phyloP scores from a whole-genome alignment of 768 basidiomycete species.

The Tulasnella sp. region DNA sequence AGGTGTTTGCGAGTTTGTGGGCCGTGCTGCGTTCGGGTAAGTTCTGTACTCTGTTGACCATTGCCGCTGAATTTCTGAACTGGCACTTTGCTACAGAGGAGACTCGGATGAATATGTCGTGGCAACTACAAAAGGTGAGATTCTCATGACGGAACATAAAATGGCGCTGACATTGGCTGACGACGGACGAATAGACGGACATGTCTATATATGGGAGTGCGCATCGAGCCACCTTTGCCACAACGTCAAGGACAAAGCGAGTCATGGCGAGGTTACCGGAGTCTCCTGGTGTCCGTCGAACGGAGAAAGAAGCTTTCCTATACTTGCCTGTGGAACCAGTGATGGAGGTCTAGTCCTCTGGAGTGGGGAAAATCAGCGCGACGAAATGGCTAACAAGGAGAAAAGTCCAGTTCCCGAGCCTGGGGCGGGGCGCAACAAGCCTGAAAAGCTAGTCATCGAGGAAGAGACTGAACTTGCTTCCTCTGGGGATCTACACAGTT shows the following conservation, averaged over 20 bases:
- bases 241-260: constrained; percentile 48
- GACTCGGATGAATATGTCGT: constrained; percentile 76
- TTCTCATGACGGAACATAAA: not conserved
- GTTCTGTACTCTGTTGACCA: not conserved
- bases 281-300: constrained; percentile 1
- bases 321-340: not conserved
- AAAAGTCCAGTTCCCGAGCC: not conserved
- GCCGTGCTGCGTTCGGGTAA: constrained; percentile 74
- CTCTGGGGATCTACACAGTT: too few species aligned
- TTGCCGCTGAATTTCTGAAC: not conserved
- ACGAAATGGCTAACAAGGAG: not conserved
- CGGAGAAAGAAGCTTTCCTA: not conserved
- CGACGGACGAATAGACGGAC: constrained; percentile 53
- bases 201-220: constrained; percentile 85
- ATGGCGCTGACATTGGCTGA: not conserved
- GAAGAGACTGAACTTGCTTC: too few species aligned
- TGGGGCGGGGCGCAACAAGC: too few species aligned
- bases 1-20: constrained; percentile 69
- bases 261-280: constrained; percentile 36
- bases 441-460: too few species aligned
- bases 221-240: constrained; percentile 72
- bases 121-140: constrained; percentile 66
- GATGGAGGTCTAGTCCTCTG: not conserved
- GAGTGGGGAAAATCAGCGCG: not conserved
- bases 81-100: constrained; percentile 45